Percentiles rank a stretch among this genome's conserved stretches.
phyloP scores from a whole-genome alignment of 176 grass and related monocot genomes.

The Dendrocalamus sinicus region DNA sequence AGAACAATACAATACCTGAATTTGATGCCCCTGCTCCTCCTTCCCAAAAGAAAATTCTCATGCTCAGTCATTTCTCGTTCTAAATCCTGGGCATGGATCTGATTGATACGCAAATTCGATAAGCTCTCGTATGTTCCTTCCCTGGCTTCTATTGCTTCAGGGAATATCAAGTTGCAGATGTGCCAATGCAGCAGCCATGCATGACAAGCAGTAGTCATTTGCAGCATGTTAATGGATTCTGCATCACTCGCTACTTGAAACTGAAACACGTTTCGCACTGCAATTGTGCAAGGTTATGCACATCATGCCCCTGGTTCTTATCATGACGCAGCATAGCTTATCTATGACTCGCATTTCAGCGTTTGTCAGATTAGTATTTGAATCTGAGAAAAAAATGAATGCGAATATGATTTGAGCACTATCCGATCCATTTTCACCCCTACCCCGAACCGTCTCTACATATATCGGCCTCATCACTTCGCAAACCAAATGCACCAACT shows the following conservation, averaged over 20 bases:
- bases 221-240: conserved; percentile 39
- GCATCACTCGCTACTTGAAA: conserved; percentile 45
- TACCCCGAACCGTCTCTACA: too few species aligned
- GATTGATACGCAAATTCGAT: conserved; percentile 4
- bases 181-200: conserved; percentile 18
- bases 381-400: too few species aligned
- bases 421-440: too few species aligned
- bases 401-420: too few species aligned
- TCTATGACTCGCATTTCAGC: neutral
- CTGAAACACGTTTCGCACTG: conserved; percentile 15
- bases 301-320: neutral
- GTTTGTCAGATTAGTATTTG: too few species aligned
- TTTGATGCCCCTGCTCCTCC: conserved; percentile 30
- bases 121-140: conserved; percentile 37
- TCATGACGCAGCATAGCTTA: conserved; percentile 5
- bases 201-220: conserved; percentile 32
- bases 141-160: conserved; percentile 28
- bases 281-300: conserved; percentile 5
- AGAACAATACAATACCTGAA: conserved; percentile 44
- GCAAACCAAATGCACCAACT: too few species aligned
- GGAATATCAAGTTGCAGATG: conserved; percentile 37
- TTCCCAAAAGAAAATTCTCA: conserved; percentile 17
- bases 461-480: too few species aligned
- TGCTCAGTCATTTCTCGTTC: neutral
- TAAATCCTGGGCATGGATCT: conserved; percentile 21